A percentile compares a stretch with the other conserved stretches of the same genome.
phyloP scores from a whole-genome alignment of 805 yeast species.

The Cyberlindnera petersonii region DNA sequence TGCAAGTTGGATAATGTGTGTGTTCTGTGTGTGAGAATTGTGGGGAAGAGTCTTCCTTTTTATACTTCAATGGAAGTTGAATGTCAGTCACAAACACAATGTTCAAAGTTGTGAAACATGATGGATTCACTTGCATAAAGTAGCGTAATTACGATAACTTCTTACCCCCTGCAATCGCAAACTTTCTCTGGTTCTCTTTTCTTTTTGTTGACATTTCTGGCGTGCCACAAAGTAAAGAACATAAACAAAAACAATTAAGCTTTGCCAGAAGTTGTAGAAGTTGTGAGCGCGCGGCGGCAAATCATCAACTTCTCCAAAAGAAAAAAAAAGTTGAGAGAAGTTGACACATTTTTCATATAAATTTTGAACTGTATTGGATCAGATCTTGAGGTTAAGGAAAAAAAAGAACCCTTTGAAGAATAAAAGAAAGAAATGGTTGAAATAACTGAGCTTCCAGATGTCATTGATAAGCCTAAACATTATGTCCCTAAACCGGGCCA shows the following conservation, averaged over 20 bases:
- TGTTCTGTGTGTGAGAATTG: too few relatives aligned
- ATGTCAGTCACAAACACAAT: constrained; percentile 1
- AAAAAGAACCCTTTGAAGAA: too few relatives aligned
- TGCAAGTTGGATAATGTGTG: too few relatives aligned
- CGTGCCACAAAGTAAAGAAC: background rate
- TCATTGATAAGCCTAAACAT: constrained; percentile 27
- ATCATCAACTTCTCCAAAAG: background rate
- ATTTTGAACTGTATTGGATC: too few relatives aligned
- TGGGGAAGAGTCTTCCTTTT: background rate
- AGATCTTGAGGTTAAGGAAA: too few relatives aligned
- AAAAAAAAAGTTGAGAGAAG: too few relatives aligned
- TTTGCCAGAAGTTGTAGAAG: background rate
- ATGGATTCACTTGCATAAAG: constrained; percentile 1
- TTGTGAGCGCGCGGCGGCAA: too few relatives aligned
- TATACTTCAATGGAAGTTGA: background rate
- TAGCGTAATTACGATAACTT: background rate
- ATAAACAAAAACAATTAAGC: background rate
- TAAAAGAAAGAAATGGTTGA: constrained; percentile 14
- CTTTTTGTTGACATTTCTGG: background rate
- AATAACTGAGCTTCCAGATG: constrained; percentile 18
- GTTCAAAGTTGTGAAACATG: too few relatives aligned
- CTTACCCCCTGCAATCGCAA: too few relatives aligned
- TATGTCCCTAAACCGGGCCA: constrained; percentile 51
- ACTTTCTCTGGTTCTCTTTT: background rate
- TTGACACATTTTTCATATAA: too few relatives aligned